Evolutionary conservation across 129 eudicot genomes (phyloP).

Genomic region (Centella asiatica): DNA sequence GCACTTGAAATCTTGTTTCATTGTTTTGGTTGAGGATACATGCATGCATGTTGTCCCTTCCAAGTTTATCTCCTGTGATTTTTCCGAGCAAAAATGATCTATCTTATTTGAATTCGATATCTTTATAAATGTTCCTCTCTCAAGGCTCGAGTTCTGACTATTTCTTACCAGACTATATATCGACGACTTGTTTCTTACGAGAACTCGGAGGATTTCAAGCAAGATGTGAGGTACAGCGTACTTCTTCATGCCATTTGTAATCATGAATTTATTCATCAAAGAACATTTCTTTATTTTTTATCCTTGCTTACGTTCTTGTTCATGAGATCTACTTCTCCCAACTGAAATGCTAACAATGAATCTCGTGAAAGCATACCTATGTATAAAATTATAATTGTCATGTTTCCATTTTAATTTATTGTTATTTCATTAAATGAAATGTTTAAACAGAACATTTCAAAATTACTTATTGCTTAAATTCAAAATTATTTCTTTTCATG

Average conservation of each 20-base stretch:
- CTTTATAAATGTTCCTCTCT: conserved; percentile 6
- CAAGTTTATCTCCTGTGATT: not conserved
- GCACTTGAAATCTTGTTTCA: not conserved
- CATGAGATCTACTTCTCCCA: too few relatives aligned
- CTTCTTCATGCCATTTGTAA: not conserved
- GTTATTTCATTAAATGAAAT: too few relatives aligned
- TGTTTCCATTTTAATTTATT: too few relatives aligned
- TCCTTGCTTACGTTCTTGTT: not conserved
- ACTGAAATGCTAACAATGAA: too few relatives aligned
- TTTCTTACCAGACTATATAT: conserved; percentile 61
- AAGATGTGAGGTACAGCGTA: conserved; percentile 62
- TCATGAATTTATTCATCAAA: not conserved
- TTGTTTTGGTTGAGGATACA: not conserved
- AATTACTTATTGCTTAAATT: too few relatives aligned
- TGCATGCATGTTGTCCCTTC: not conserved
- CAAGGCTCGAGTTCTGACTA: not conserved
- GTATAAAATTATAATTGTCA: too few relatives aligned
- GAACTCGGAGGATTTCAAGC: conserved; percentile 54
- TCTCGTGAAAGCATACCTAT: too few relatives aligned
- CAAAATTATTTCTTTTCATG: too few relatives aligned
- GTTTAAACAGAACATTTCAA: too few relatives aligned
- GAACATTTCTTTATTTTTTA: not conserved
- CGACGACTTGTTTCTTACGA: conserved; percentile 69
- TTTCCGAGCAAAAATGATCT: not conserved
- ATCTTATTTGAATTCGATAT: conserved; percentile 9